A percentile compares a stretch with the other conserved stretches of the same genome.
Conservation (phyloP, 305 asterid genomes). For the Withania somnifera region DNA sequence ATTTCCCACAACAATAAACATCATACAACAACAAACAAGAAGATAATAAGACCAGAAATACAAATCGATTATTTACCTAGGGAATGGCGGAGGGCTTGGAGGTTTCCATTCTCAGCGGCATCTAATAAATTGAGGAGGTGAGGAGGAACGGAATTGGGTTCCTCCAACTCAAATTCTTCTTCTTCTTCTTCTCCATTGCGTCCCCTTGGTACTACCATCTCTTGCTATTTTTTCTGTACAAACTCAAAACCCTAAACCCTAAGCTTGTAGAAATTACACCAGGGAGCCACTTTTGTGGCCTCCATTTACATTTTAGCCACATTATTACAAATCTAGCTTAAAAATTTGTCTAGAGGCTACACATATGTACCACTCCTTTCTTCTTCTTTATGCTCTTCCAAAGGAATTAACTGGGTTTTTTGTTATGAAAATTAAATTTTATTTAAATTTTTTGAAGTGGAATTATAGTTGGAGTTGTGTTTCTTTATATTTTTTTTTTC, state of each 20-base stretch:
- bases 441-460: too few relatives aligned
- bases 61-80: slow-evolving; percentile 30
- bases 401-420: too few relatives aligned
- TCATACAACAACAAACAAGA: neutral
- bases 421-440: too few relatives aligned
- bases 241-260: neutral
- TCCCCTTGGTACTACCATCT: slow-evolving; percentile 75
- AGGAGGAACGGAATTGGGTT: slow-evolving; percentile 40
- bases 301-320: neutral
- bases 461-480: too few relatives aligned
- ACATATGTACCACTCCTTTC: too few relatives aligned
- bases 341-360: too few relatives aligned
- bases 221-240: neutral
- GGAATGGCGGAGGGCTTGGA: slow-evolving; percentile 55
- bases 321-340: too few relatives aligned
- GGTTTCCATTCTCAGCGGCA: slow-evolving; percentile 66
- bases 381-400: too few relatives aligned
- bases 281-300: neutral
- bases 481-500: too few relatives aligned
- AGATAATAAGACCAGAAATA: too few relatives aligned
- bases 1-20: neutral
- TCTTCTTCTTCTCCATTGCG: slow-evolving; percentile 66
- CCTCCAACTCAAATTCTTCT: slow-evolving; percentile 44
- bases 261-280: neutral
- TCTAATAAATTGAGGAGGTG: slow-evolving; percentile 69